Base-by-base conservation (phyloP, 768 basidiomycete genomes). In the Heimioporus sp. region DNA sequence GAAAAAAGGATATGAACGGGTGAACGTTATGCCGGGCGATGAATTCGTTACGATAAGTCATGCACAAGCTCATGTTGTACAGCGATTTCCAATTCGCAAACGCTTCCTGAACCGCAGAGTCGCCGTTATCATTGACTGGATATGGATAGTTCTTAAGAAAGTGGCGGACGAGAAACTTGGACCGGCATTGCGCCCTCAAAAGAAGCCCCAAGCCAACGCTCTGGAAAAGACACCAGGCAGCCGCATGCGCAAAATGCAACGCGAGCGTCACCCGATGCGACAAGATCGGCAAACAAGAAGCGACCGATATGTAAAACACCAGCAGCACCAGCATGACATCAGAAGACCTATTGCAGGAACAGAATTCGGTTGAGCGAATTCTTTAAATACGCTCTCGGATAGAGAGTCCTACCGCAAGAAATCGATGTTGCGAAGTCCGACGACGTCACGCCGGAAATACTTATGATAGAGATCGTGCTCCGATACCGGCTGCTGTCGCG, bases 121-220 rank as follows among this genome's bases (percentile, higher is more conserved):
- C 78, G 5, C 81, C 83, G 15, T 79, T 81, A 49, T 89, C 85
- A 52, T 82, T 76, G 42, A 76, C 74, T 12, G 85, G 80, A 68
- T 98, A 98, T 61, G 92, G 85, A 64, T 98, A 99, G 63, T 98
- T 85, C 76, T 96, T 93, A 61, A 97, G 71, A 65, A 89, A 98
- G 68, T 99, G 97, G 57, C 92, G 74, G 24, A 98, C 97, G 36
- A 98, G 72, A 74, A 88, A 97, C 68, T 94, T 95, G 67, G 72
- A 81, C 66, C 85, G 78, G 58, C 89, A 87, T 70, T 99, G 97
- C 2, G 86, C 90, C 19, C 82, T 82, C 37, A 99, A 77, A 16
- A 96, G 75, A 36, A 87, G 69, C 0, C 97, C 97, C 15, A 98
- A 79, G 1, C 89, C 94, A 56, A 95, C 81, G 31, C 86, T 88